Evolutionary conservation across 169 alveolate genomes (phyloP).

Genomic region (Eimeria praecox): DNA sequence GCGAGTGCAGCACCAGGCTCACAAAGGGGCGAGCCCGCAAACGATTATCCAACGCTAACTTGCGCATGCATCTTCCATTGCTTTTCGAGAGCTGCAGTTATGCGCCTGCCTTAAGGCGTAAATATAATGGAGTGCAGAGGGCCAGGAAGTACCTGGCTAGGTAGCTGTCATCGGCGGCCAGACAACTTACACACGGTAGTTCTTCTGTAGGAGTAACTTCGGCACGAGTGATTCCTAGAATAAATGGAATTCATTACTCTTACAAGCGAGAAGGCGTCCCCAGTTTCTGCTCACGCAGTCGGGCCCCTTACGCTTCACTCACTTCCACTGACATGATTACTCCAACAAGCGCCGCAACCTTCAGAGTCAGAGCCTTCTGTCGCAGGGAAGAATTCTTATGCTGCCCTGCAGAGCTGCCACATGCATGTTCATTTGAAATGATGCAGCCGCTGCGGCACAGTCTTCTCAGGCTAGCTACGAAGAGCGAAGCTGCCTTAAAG

Average conservation of each 20-base stretch:
- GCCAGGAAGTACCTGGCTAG: neutral
- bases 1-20: neutral
- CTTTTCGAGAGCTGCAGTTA: neutral
- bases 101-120: neutral
- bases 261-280: neutral
- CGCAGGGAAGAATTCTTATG: neutral
- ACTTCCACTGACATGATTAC: constrained; percentile 6
- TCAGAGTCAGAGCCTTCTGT: constrained; percentile 6
- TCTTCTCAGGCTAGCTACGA: neutral
- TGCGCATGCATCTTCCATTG: neutral
- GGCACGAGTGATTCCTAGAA: neutral
- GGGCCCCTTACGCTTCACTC: neutral
- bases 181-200: neutral
- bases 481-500: neutral
- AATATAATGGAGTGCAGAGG: neutral
- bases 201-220: neutral
- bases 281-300: neutral
- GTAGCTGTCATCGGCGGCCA: neutral
- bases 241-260: neutral
- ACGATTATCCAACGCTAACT: neutral
- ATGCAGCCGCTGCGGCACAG: neutral
- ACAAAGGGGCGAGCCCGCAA: neutral
- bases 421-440: neutral
- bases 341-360: constrained; percentile 9
- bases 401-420: neutral